Evolutionary conservation across 176 grass and related monocot species (phyloP).

Genomic region (Triticum turgidum): DNA sequence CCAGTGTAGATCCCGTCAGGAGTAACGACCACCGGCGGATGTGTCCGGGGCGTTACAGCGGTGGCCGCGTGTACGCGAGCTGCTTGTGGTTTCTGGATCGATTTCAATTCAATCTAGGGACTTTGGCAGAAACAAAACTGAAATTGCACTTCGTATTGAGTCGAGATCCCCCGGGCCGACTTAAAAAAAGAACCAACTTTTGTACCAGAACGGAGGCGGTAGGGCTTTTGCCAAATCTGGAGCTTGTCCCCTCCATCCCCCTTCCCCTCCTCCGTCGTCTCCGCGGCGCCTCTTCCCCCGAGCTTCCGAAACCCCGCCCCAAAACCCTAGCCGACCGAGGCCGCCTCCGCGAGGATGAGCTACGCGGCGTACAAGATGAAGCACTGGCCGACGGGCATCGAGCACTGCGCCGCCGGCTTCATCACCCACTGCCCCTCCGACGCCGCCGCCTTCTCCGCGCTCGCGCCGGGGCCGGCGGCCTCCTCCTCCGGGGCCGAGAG

Average conservation of each 20-base stretch:
- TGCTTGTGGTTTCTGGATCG: no score
- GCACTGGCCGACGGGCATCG: constrained; percentile 74
- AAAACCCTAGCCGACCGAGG: neutral
- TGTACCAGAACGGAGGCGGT: neutral
- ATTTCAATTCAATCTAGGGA: no score
- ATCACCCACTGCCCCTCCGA: constrained; percentile 53
- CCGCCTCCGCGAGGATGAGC: constrained; percentile 48
- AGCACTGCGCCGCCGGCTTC: constrained; percentile 83
- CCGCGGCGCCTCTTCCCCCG: neutral
- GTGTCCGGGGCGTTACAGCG: no score
- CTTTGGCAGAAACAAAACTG: no score
- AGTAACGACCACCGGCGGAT: no score
- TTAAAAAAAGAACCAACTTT: no score
- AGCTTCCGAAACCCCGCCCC: neutral
- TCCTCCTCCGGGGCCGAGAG: constrained; percentile 10
- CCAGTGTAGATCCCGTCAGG: no score
- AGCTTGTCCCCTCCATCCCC: neutral
- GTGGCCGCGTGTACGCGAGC: no score
- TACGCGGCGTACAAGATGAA: constrained; percentile 93
- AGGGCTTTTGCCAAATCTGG: constrained; percentile 17
- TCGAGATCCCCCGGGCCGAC: no score
- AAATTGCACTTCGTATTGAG: no score
- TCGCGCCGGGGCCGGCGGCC: neutral
- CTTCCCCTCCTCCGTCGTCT: neutral
- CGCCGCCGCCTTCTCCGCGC: constrained; percentile 15